These are phyloP conservation scores for Moesziomyces parantarcticus DNA, from an alignment of 1,284 basidiomycete species.

Conservation along the genomic window DNA sequence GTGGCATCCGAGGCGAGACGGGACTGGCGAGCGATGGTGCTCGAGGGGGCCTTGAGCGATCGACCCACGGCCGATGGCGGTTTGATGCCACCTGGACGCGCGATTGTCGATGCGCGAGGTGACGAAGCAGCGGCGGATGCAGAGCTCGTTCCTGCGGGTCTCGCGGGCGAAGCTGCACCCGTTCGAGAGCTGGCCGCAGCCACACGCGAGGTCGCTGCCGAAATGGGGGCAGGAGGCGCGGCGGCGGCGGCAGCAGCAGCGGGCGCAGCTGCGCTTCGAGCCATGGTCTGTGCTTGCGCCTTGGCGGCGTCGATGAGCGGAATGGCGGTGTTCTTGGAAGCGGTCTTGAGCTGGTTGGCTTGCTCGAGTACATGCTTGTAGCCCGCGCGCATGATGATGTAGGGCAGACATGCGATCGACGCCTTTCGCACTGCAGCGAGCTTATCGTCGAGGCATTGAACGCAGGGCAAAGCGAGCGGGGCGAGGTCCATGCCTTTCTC, in stretches of 20 bases:
- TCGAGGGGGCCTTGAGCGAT: constrained; percentile 50
- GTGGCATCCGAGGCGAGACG: constrained; percentile 35
- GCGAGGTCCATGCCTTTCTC: constrained; percentile 76
- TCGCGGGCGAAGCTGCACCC: constrained; percentile 25
- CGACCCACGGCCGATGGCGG: constrained; percentile 51
- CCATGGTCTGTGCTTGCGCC: constrained; percentile 43
- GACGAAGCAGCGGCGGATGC: constrained; percentile 20
- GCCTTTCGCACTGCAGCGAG: constrained; percentile 91
- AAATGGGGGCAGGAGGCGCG: constrained; percentile 13
- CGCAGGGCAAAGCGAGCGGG: constrained; percentile 77
- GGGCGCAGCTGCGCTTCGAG: constrained; percentile 51
- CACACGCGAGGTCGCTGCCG: constrained; percentile 9
- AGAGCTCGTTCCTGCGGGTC: constrained; percentile 7
- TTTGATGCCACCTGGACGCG: constrained; percentile 48
- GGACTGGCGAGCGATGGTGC: constrained; percentile 28
- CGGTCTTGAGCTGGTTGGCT: constrained; percentile 87
- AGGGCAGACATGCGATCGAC: constrained; percentile 83
- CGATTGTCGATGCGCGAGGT: constrained; percentile 33
- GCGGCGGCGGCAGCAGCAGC: constrained; percentile 26
- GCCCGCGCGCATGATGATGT: constrained; percentile 80
- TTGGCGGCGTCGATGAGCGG: constrained; percentile 82
- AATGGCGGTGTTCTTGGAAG: constrained; percentile 83
- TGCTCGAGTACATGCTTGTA: constrained; percentile 88
- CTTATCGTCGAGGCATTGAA: constrained; percentile 89
- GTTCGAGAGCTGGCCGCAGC: constrained; percentile 12